Evolutionary conservation across 2,329 filamentous ascomycete species (phyloP), one percentile per base, ranked within the genome.

Genomic region (Fusarium sp.): DNA sequence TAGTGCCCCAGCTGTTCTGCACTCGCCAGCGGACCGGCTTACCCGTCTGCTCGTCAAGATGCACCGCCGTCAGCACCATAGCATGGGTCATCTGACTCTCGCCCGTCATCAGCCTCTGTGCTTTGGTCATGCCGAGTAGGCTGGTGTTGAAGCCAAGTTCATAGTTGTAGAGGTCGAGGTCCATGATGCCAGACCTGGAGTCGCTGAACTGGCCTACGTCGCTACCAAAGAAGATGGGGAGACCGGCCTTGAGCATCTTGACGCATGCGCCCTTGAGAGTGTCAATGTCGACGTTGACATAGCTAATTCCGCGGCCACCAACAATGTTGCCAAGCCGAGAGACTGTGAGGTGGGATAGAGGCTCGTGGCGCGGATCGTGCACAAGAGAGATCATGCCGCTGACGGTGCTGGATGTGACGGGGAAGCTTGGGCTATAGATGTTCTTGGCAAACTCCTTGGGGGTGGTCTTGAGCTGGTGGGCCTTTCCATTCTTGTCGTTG

Each of bases 21-120:
- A 97, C 94, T 64, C 94, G 87, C 95, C 95, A 98, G 52, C 95
- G 86, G 1, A 95, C 89, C 3, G 91, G 87, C 82, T 90, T 89
- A 1, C 90, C 91, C 1, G 81, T 83, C 68, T 90, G 84, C 32
- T 88, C 85, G 69, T 93, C 92, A 4, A 97, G 82, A 80, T 98
- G 95, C 54, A 97, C 95, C 1, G 91, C 95, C 3, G 94, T 97
- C 71, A 98, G 83, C 0, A 97, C 94, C 95, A 97, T 97, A 6
- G 95, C 95, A 79, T 97, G 95, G 1, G 95, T 97, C 95, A 98
- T 97, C 60, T 90, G 88, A 64, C 90, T 92, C 84, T 97, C 95
- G 13, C 93, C 91, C 0, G 92, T 92, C 77, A 89, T 86, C 54
- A 98, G 85, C 5, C 95, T 86, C 77, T 94, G 89, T 1, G 93